Base-by-base conservation (phyloP, 768 basidiomycete species). In the Ramaria sp. region DNA sequence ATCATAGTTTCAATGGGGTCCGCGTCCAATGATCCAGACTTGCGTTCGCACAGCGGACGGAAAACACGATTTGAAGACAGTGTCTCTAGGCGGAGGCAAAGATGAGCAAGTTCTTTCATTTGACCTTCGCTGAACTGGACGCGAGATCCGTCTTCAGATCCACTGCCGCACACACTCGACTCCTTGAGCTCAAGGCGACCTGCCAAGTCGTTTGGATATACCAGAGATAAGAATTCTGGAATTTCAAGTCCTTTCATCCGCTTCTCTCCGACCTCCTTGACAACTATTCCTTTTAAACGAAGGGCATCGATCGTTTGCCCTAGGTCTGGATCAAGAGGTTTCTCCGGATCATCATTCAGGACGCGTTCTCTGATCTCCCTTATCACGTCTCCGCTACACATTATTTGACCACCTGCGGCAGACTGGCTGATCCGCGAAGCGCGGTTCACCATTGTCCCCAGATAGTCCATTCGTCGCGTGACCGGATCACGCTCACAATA, bases 391-490 rank as follows among this genome's bases (percentile, higher is more conserved):
- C 82, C 78, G 63, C 88, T 92, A 63, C 88, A 85, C 79, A 88
- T 85, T 64, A 98, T 89, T 66, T 98, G 91, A 0, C 96, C 96
- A 6, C 96, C 96, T 8, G 81, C 80, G 0, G 96, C 93, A 55
- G 73, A 78, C 20, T 83, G 81, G 57, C 74, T 79, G 62, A 99
- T 88, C 38, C 95, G 79, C 5, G 95, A 82, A 0, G 94, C 77
- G 30, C 93, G 87, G 67, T 97, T 98, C 60, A 95, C 91, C 81
- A 96, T 90, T 1, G 92, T 85, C 0, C 94, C 94, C 62, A 95
- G 89, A 69, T 98, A 98, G 66, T 98, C 95, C 96, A 99, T 98
- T 43, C 96, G 85, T 56, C 82, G 73, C 3, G 92, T 95, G 64
- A 91, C 83, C 1, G 87, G 85, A 67, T 99, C 96, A 3, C 81